Evolutionary conservation across 2,329 filamentous ascomycete genomes (phyloP).

Genomic region (Triangularia setosa): DNA sequence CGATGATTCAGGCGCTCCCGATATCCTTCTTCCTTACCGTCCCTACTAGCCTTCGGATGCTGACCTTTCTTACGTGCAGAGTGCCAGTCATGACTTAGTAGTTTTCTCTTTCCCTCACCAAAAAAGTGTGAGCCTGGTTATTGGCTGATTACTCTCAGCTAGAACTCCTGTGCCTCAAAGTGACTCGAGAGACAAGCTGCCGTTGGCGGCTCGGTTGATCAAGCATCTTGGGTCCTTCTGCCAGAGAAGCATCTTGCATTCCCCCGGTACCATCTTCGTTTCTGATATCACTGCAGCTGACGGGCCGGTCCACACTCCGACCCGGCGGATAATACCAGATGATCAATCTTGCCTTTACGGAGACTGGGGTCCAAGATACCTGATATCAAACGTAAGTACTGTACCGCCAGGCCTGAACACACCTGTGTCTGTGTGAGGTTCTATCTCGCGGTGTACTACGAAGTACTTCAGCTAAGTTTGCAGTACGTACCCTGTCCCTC

Average conservation of each 20-base stretch:
- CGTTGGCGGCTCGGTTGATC: conserved; percentile 7
- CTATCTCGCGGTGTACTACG: neutral
- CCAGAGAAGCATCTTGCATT: conserved; percentile 18
- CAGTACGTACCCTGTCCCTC: neutral
- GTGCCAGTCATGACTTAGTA: too few relatives aligned
- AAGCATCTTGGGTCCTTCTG: conserved; percentile 2
- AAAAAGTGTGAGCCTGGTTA: neutral
- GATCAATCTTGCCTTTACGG: neutral
- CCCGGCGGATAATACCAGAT: conserved; percentile 5
- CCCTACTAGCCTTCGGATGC: neutral
- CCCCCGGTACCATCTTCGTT: conserved; percentile 11
- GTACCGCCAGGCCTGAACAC: neutral
- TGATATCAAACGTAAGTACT: neutral
- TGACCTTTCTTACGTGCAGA: neutral
- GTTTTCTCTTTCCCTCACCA: neutral
- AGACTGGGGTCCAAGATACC: neutral
- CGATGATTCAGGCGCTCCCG: neutral
- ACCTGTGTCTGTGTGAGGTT: neutral
- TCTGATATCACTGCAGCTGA: conserved; percentile 18
- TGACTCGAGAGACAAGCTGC: neutral
- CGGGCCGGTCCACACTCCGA: conserved; percentile 20
- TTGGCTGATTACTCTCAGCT: neutral
- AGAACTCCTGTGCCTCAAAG: neutral
- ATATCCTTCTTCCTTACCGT: neutral
- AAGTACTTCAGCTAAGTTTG: neutral